Base-by-base conservation (phyloP, 441 rosid genomes). In the Metrosideros polymorpha region DNA sequence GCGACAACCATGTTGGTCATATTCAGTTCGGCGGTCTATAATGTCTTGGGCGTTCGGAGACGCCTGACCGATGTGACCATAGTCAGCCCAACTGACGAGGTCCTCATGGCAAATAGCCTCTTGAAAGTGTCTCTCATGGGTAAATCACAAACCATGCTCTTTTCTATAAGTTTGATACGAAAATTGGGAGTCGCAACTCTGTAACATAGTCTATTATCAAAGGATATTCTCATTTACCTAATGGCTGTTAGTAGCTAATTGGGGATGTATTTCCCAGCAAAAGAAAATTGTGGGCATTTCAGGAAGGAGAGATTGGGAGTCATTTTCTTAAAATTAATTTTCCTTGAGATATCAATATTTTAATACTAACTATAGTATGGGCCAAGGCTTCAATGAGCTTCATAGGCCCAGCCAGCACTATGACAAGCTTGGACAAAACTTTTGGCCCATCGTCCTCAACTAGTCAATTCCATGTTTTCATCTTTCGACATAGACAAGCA, bases 81-180 rank as follows among this genome's bases (percentile, higher is more conserved):
- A 24, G 29, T 89, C 42, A 91, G 86, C 86, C 88, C 94, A 4
- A 91, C 93, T 0, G 96, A 94, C 30, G 91, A 92, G 52, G 90
- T 93, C 87, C 91, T 93, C n/a, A n/a, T 89, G 88, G 91, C 91
- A 0, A 82, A 90, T 83, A 89, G 88, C 22, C 85, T 91, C 6
- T 59, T 92, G 56, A 90, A 93, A 54, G 92, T 93, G 7, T 88
- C 94, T 86, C 91, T 94, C 5, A 86, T 93, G 92, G 94, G 95
- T 94, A 92, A 88, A 71, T 39, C 8, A 39, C 17, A 71, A 71
- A 10, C 7, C n/a, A 22, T 22, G 45, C n/a, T 5, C 2, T 71
- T 39, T 12, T 10, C 10, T 13, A 22, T 6, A 39, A 3, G n/a
- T 39, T 7, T 5, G 30, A 27, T 6, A 47, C 47, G 8, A 59